Evolutionary conservation across 331 rosid species (phyloP), one percentile per base, ranked within the genome.

Genomic region (Cydonia oblonga): DNA sequence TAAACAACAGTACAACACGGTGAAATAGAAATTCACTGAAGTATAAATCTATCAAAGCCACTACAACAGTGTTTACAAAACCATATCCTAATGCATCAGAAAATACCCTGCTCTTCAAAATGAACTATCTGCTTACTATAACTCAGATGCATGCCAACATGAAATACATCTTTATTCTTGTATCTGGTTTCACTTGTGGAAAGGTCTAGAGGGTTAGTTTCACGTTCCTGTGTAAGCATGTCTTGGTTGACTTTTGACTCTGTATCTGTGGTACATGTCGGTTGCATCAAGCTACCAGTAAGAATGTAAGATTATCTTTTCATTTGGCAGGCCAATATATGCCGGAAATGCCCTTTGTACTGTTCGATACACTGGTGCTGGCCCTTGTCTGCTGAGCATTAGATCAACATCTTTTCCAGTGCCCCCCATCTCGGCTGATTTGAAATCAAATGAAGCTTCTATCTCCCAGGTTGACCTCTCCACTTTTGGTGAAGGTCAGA

Each of bases 281-380:
- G 23, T 60, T 65, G 66, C 40, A 30, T 76, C 44, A 59, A 6
- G 66, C 72, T 54, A 80, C 64, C 66, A 66, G 42, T 38, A 38
- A 9, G 13, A 38, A 38, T 35, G 60, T 58, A 58, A 71, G 54
- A 71, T 65, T 51, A 28, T 56, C n/a, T 69, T 73, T 76, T 80
- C 72, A 58, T 76, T 38, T 79, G 71, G 66, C 91, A 93, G 98
- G 95, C 98, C 98, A 53, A 90, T 87, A 82, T 93, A 90, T 82
- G 98, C 98, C 57, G 98, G 98, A 60, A 93, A 93, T 82, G 97
- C 98, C 22, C 95, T 90, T 76, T 87, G 86, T 78, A 90, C 90
- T 0, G 92, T 90, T 71, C 84, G 83, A 77, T 90, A 93, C 71
- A 81, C 86, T 13, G 97, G 97, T 65, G 75, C 81, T 79, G 87